Conservation (phyloP, 2,329 filamentous ascomycete species). For the Arachnopeziza araneosa region DNA sequence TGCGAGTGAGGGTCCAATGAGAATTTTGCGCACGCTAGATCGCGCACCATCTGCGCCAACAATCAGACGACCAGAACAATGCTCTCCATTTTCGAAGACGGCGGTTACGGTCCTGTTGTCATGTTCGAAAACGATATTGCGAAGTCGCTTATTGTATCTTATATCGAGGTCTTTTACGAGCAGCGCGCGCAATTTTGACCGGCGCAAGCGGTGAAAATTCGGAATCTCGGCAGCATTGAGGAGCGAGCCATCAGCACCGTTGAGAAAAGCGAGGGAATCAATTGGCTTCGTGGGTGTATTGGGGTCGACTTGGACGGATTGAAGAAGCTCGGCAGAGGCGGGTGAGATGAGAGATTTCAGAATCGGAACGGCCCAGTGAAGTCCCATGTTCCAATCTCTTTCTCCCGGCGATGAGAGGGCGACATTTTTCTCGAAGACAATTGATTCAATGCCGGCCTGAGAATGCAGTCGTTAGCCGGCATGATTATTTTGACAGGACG, state of each 20-base stretch:
- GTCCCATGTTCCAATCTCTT: constrained; percentile 34
- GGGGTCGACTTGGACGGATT: constrained; percentile 30
- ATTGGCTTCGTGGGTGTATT: constrained; percentile 22
- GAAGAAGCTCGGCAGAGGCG: constrained; percentile 25
- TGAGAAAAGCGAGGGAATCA: constrained; percentile 31
- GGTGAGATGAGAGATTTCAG: constrained; percentile 29
- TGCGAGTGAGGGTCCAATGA: constrained; percentile 29
- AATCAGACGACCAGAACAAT: constrained; percentile 26
- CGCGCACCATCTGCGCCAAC: constrained; percentile 33
- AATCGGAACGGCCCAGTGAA: constrained; percentile 31
- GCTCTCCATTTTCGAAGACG: constrained; percentile 30
- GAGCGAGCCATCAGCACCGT: constrained; percentile 31
- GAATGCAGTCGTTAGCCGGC: not conserved
- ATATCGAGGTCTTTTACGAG: constrained; percentile 33
- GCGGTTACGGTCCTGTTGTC: constrained; percentile 26
- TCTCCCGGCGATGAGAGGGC: constrained; percentile 17
- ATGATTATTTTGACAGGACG: not conserved
- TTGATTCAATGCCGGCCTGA: constrained; percentile 18
- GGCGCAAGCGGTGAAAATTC: constrained; percentile 32
- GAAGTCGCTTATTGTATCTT: constrained; percentile 35
- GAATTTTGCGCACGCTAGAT: constrained; percentile 25
- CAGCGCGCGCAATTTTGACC: constrained; percentile 34
- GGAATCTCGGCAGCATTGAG: constrained; percentile 20
- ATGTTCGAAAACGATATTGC: constrained; percentile 30
- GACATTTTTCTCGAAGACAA: constrained; percentile 26